These are phyloP conservation scores for Porcisia hertigi DNA, from an alignment of 208 protist genomes.

Conservation along the genomic window DNA sequence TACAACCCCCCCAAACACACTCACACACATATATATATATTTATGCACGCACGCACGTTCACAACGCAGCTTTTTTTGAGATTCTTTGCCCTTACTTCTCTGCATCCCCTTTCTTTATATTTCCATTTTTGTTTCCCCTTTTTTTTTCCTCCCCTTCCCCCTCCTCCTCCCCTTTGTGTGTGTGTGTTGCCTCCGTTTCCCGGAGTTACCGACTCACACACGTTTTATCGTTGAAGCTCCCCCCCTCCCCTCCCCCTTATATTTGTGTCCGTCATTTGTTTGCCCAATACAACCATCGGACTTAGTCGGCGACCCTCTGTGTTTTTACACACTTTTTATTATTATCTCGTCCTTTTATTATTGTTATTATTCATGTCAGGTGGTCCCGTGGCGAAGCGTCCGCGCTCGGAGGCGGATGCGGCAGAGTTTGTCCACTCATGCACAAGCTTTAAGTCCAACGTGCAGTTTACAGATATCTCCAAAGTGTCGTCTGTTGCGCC, in stretches of 20 bases:
- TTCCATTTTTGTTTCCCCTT: not conserved
- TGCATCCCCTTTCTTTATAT: not conserved
- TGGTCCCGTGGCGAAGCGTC: slow-evolving; percentile 27
- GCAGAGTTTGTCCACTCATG: slow-evolving; percentile 62
- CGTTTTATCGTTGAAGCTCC: not conserved
- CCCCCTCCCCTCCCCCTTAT: too few species aligned
- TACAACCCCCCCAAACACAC: too few species aligned
- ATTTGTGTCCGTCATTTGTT: not conserved
- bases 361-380: slow-evolving; percentile 1
- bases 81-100: not conserved
- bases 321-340: too few species aligned
- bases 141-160: not conserved
- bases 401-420: slow-evolving; percentile 32
- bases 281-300: too few species aligned
- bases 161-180: not conserved
- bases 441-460: slow-evolving; percentile 56
- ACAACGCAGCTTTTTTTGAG: not conserved
- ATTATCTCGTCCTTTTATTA: not conserved
- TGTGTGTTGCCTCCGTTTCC: not conserved
- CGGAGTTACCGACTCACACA: not conserved
- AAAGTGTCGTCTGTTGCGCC: slow-evolving; percentile 32
- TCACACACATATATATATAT: too few species aligned
- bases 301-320: too few species aligned
- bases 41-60: not conserved
- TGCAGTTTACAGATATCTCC: slow-evolving; percentile 55